Base-by-base conservation (phyloP, 2,329 filamentous ascomycete species). In the Calycina marina region DNA sequence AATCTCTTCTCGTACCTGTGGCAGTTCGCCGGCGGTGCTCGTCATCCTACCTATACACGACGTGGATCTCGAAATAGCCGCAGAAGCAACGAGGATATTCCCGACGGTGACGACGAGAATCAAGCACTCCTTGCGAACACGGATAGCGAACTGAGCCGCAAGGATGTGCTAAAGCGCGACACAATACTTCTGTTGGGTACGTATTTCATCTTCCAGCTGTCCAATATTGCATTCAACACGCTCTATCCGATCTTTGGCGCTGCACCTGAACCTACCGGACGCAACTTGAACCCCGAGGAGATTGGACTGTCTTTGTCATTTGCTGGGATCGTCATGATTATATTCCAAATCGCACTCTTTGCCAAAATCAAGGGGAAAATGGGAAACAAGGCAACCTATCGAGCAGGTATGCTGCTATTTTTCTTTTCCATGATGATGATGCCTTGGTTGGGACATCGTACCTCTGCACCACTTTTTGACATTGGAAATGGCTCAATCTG, bases 211-310 rank as follows among this genome's bases (percentile, higher is more conserved):
- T 98, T 96, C 51, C 86, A 94, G 49, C 66, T 98, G 4, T 77
- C 81, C 39, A 96, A 96, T 54, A 84, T 94, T 43, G 85, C 84
- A 3, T 98, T 32, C 22, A 25, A 32, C 22, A 25, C 83, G 12
- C 63, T 98, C 0, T 98, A 92, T 48, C 90, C 90, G 1, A 88
- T 96, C 33, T 98, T 96, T 47, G 82, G 78, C 1, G 76, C 86
- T 34, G 74, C 79, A 0, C 56, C 68, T 1, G 64, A 74, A 0
- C 90, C 90, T 0, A 77, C 76, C 0, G 90, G 90, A 12, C 77
- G 90, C 25, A 64, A 67, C 1, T 62, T 96, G 3, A 68, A 68
- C 0, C 83, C 88, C 0, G 68, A 73, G 35, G 83, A 81, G 38
- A 93, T 96, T 27, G 90, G 90, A 1, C 57, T 93, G 12, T 82